These are phyloP conservation scores for Globisporangium camurandrum DNA, from an alignment of 352 stramenopile species.

Conservation along the genomic window DNA sequence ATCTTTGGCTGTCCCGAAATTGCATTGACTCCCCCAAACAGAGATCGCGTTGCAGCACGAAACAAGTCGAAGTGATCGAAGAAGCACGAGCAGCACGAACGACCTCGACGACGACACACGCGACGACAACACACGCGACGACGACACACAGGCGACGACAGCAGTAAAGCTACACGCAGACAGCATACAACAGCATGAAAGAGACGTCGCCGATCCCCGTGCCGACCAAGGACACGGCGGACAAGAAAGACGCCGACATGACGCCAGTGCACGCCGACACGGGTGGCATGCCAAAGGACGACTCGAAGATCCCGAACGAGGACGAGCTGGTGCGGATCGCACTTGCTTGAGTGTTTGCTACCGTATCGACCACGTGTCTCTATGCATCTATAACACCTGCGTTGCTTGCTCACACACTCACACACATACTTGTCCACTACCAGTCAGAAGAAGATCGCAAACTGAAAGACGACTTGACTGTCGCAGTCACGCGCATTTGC, in stretches of 20 bases:
- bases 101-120: not conserved
- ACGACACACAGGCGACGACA: not conserved
- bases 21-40: no score
- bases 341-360: no score
- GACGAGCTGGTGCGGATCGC: constrained; percentile 58
- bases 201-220: constrained; percentile 52
- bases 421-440: not conserved
- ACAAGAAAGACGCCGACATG: constrained; percentile 28
- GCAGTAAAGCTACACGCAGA: not conserved
- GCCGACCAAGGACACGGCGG: constrained; percentile 46
- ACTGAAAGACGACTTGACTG: constrained; percentile 91
- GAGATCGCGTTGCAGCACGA: no score
- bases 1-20: no score
- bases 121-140: not conserved
- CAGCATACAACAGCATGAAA: constrained; percentile 46
- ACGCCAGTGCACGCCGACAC: constrained; percentile 13
- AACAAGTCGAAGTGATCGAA: no score
- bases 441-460: constrained; percentile 89
- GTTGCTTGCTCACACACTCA: not conserved
- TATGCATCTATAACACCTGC: not conserved
- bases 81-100: not conserved
- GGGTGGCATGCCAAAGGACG: constrained; percentile 14
- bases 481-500: constrained; percentile 74
- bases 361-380: not conserved
- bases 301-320: constrained; percentile 22